Base-by-base conservation (phyloP, 1,284 basidiomycete genomes). In the Ganoderma lingzhi region DNA sequence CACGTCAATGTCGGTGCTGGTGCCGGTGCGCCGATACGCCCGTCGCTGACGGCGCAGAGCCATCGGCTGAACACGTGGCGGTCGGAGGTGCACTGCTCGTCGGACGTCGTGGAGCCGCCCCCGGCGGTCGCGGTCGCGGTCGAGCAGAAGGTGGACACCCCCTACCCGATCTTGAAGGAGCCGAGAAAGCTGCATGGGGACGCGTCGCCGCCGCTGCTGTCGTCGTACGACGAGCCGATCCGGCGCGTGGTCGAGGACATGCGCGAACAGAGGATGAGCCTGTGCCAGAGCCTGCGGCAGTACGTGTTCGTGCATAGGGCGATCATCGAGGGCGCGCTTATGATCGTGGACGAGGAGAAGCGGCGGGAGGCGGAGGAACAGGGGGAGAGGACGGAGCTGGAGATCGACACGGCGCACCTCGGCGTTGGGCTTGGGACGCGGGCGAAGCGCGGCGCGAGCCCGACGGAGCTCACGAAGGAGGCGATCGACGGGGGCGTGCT, bases 281-380 rank as follows among this genome's bases (percentile, higher is more conserved):
- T 97, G 68, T 96, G 95, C 75, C 95, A 96, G 84, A 95, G 91
- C 77, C 81, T 96, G 76, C 84, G 95, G 70, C 95, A 97, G 82
- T 97, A 96, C 77, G 90, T 96, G 30, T 97, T 96, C 78, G 93
- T 96, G 37, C 94, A 97, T 77, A 90, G 91, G 42, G 94, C 92
- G 19, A 88, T 97, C 71, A 89, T 96, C 66, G 92, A 95, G 77
- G 92, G 94, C 39, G 90, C 92, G 59, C 81, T 97, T 77, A 85
- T 88, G 83, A 86, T 96, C 63, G 83, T 93, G 59, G 95, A 96
- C 75, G 90, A 94, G 77, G 91, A 93, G 81, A 83, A 84, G 59
- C 83, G 78, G 75, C 73, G 80, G 64, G 78, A 72, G 35, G 64
- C 66, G 77, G 77, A 71, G 23, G 60, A 28, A 41, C 28, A 14